A percentile compares a stretch with the other conserved stretches of the same genome.
phyloP scores from a whole-genome alignment of 345 rosid genomes.

The Linum usitatissimum region DNA sequence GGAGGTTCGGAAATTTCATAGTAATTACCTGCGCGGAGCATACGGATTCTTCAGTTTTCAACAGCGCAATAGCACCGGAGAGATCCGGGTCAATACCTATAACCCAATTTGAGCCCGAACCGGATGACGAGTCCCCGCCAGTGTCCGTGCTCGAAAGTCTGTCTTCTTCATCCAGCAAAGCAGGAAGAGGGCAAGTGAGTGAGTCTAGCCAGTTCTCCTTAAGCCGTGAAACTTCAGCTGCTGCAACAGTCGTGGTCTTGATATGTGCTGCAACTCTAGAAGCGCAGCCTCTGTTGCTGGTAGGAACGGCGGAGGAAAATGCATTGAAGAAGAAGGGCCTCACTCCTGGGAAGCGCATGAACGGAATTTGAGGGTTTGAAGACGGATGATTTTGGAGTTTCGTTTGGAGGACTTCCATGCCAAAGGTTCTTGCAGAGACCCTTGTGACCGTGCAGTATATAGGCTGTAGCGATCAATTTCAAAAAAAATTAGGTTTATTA shows the following conservation, averaged over 20 bases:
- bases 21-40: constrained; percentile 48
- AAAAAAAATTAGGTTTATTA: too few species aligned
- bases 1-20: neutral
- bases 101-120: constrained; percentile 38
- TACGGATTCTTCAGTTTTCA: constrained; percentile 39
- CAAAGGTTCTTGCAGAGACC: neutral
- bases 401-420: constrained; percentile 13
- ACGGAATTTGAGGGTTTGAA: neutral
- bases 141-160: neutral
- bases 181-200: constrained; percentile 32
- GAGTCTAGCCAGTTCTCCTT: constrained; percentile 60
- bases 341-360: neutral
- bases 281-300: neutral
- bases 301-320: neutral
- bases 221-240: constrained; percentile 25
- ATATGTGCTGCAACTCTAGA: constrained; percentile 7
- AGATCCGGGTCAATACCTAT: constrained; percentile 77
- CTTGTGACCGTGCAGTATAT: neutral
- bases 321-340: neutral
- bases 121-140: constrained; percentile 11
- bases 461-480: neutral
- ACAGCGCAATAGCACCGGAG: constrained; percentile 68
- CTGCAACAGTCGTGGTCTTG: constrained; percentile 3
- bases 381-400: neutral
- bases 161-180: neutral